Evolutionary conservation across 2,329 filamentous ascomycete species (phyloP), one percentile per base, ranked within the genome.

Genomic region (Phyllachora maydis): DNA sequence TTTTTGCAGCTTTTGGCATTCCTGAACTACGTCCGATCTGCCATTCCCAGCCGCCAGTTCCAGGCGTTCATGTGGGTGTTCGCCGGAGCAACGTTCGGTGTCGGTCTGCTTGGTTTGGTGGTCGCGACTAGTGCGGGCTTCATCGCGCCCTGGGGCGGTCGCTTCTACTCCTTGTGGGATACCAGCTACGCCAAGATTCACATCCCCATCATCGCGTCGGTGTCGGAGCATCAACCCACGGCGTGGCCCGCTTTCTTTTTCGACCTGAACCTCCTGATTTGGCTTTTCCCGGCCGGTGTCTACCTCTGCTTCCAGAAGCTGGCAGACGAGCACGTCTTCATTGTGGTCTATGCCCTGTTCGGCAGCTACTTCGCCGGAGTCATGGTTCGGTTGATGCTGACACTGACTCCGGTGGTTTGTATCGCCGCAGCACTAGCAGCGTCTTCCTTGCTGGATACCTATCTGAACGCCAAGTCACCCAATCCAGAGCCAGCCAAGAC

Each of bases 161-260:
- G 88, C 39, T 98, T 98, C 65, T 98, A 98, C 58, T 98, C 90
- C 12, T 69, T 98, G 16, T 98, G 85, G 82, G 90, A 98, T 46
- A 98, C 88, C 5, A 76, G 81, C 38, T 98, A 98, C 45, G 88
- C 88, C 40, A 98, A 98, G 62, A 90, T 95, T 33, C 88, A 98
- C 43, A 98, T 98, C 43, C 88, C 88, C 30, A 98, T 98, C 44
- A 98, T 98, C 46, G 88, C 88, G 4, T 98, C 88, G n/a, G 88
- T 98, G 22, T 98, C 88, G 2, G 88, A 98, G 54, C 88, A 98
- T 56, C 88, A 98, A 54, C 88, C 88, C 26, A 98, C 88, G 18
- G 88, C 88, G 20, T 98, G 88, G 88, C 88, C 88, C 3, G 81
- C 90, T 10, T 98, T 93, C 63, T 98, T 98, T 59, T 98, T 98